phyloP scores from a whole-genome alignment of 768 basidiomycete species.

The Rhodocollybia butyracea region DNA sequence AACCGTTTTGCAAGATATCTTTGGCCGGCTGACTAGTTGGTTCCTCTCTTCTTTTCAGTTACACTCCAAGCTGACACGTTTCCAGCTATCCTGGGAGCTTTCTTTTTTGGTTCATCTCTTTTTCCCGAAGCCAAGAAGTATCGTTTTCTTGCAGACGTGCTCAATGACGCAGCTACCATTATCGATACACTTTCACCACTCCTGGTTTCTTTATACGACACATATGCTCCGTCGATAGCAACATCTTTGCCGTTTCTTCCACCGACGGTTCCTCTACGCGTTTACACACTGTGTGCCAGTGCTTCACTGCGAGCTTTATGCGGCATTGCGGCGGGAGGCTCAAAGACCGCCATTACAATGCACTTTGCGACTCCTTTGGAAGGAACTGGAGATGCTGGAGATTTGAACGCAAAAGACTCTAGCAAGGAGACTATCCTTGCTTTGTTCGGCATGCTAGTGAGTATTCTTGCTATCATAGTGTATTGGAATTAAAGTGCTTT shows the following conservation, averaged over 20 bases:
- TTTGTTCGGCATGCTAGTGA: slow-evolving; percentile 63
- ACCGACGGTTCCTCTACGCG: slow-evolving; percentile 33
- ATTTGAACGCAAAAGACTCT: slow-evolving; percentile 68
- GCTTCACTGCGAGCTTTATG: slow-evolving; percentile 58
- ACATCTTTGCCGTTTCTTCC: slow-evolving; percentile 28
- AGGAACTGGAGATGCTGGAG: slow-evolving; percentile 62
- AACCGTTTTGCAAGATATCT: slow-evolving; percentile 63
- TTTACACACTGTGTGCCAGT: slow-evolving; percentile 53
- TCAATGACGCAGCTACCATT: slow-evolving; percentile 59
- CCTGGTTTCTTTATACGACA: neutral
- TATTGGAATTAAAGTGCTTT: neutral
- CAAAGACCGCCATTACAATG: slow-evolving; percentile 64
- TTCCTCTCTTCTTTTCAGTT: no score
- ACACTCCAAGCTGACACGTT: no score
- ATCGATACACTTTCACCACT: slow-evolving; percentile 60
- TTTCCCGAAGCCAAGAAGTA: slow-evolving; percentile 71
- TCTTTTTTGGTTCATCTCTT: slow-evolving; percentile 59
- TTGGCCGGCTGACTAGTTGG: slow-evolving; percentile 63
- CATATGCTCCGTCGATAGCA: neutral
- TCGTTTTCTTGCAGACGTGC: slow-evolving; percentile 61
- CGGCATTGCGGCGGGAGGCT: slow-evolving; percentile 62
- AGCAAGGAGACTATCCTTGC: slow-evolving; percentile 72
- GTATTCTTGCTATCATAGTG: slow-evolving; percentile 15
- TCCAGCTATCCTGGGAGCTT: slow-evolving; percentile 60
- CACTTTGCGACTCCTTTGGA: slow-evolving; percentile 56